These are phyloP conservation scores for Capillidium heterosporum DNA, from an alignment of 371 early-diverging fungal species.

Conservation along the genomic window DNA sequence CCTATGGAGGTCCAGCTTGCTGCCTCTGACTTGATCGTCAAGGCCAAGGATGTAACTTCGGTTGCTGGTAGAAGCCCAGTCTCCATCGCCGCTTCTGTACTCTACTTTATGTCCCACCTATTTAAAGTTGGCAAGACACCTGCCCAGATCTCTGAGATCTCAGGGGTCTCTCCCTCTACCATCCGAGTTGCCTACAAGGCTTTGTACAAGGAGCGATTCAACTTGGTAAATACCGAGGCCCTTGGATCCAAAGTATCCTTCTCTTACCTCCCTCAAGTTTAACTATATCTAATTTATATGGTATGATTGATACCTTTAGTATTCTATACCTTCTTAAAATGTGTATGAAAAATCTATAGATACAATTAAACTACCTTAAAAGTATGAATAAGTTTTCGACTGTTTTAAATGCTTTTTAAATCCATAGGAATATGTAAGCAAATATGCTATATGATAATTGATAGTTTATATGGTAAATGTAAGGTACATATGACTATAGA, in stretches of 20 bases:
- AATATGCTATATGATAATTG: no score
- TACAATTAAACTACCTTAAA: no score
- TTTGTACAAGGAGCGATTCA: background rate
- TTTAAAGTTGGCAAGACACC: conserved; percentile 43
- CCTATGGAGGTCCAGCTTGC: conserved; percentile 51
- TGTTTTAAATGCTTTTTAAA: no score
- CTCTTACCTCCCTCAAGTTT: background rate
- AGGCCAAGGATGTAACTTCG: conserved; percentile 55
- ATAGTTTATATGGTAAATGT: no score
- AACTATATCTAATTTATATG: no score
- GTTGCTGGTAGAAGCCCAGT: conserved; percentile 82
- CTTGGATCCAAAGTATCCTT: conserved; percentile 1
- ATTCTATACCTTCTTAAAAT: no score
- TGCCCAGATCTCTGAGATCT: conserved; percentile 58
- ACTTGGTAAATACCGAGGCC: background rate
- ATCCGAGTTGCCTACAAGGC: conserved; percentile 57
- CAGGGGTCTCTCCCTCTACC: conserved; percentile 82
- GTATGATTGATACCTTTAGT: no score
- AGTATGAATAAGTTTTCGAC: no score
- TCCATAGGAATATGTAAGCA: no score
- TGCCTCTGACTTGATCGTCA: conserved; percentile 45
- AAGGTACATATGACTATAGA: no score
- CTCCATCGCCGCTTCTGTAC: conserved; percentile 79
- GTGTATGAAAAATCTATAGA: no score
- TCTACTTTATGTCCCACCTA: conserved; percentile 66